phyloP scores from a whole-genome alignment of 306 rosid genomes.

The Rubus parviflorus region DNA sequence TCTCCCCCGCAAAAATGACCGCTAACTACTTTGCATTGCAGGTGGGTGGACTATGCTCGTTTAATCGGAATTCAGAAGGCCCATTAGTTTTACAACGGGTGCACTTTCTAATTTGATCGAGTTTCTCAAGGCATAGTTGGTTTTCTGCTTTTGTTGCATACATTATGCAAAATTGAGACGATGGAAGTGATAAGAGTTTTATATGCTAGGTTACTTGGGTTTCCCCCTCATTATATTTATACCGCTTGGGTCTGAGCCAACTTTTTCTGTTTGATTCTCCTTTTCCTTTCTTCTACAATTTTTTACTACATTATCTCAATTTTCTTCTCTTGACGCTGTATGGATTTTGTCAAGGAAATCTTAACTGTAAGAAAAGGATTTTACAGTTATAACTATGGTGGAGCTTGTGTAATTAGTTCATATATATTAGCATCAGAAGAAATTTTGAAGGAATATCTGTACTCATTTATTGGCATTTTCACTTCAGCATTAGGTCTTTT shows the following conservation, averaged over 20 bases:
- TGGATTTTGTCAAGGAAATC: slow-evolving; percentile 14
- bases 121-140: slow-evolving; percentile 27
- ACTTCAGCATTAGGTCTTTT: neutral
- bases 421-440: neutral
- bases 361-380: neutral
- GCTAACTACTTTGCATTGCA: slow-evolving; percentile 35
- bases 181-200: slow-evolving; percentile 32
- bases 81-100: slow-evolving; percentile 16
- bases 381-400: neutral
- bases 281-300: neutral
- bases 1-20: slow-evolving; percentile 3
- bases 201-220: slow-evolving; percentile 38
- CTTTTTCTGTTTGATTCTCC: slow-evolving; percentile 16
- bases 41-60: slow-evolving; percentile 97
- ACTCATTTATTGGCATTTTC: neutral
- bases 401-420: neutral
- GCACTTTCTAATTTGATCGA: slow-evolving; percentile 20
- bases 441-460: neutral
- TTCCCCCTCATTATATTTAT: slow-evolving; percentile 24
- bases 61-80: slow-evolving; percentile 71
- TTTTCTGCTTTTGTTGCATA: slow-evolving; percentile 30
- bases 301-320: neutral
- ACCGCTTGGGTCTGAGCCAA: slow-evolving; percentile 26
- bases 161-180: slow-evolving; percentile 14
- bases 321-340: neutral